Conservation (phyloP, 768 basidiomycete genomes). For the Pisolithus microcarpus region DNA sequence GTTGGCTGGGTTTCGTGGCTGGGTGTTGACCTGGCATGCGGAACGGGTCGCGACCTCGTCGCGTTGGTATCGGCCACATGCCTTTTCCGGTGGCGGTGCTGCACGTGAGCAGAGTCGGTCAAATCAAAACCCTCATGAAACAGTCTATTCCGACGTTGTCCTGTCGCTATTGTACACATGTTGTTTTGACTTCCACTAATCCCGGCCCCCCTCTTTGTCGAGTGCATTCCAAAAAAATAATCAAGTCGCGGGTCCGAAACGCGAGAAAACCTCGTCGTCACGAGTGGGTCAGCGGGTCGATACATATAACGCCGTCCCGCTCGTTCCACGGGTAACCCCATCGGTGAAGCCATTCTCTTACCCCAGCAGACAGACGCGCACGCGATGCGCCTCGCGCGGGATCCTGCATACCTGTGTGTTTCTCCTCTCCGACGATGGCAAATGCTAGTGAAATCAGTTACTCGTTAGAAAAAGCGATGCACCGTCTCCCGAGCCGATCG, state of each 20-base stretch:
- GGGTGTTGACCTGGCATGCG: conserved; percentile 7
- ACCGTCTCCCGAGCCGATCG: conserved; percentile 4
- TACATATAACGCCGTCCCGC: conserved; percentile 81
- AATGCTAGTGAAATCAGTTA: conserved; percentile 48
- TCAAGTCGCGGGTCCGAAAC: no score
- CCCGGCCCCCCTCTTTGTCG: no score
- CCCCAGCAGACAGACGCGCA: conserved; percentile 74
- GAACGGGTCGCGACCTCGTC: not conserved
- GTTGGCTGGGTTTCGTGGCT: not conserved
- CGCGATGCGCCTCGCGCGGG: conserved; percentile 73
- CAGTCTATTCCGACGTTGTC: no score
- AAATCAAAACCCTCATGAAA: no score
- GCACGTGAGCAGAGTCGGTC: no score
- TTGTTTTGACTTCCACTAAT: no score
- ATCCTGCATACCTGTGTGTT: conserved; percentile 92
- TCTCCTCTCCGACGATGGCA: conserved; percentile 90
- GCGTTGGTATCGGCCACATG: no score
- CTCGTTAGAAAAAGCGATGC: conserved; percentile 4
- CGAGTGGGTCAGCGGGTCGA: conserved; percentile 76
- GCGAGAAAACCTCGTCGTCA: conserved; percentile 8
- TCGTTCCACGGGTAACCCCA: conserved; percentile 98
- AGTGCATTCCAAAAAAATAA: no score
- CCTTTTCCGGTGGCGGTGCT: no score
- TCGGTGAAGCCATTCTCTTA: conserved; percentile 85
- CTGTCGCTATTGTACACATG: no score